Conservation (phyloP, 495 filamentous ascomycete species). For the Astrocystis sublimbata region DNA sequence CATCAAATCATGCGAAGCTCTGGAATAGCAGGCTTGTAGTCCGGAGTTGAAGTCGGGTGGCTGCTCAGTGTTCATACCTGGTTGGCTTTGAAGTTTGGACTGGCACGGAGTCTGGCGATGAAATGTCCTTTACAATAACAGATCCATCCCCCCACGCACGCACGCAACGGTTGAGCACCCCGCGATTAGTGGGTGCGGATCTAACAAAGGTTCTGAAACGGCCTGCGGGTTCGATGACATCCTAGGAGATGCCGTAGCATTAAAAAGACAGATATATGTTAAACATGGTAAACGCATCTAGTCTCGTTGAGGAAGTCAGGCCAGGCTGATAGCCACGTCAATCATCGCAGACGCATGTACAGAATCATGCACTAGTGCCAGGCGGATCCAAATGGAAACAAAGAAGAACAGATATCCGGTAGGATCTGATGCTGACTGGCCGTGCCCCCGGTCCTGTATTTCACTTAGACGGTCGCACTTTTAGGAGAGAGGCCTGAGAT, state of each 20-base stretch:
- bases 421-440: background rate
- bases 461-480: too few relatives aligned
- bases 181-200: background rate
- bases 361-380: background rate
- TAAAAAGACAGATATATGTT: too few relatives aligned
- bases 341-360: background rate
- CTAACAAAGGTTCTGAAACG: background rate
- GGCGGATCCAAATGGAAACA: background rate
- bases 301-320: background rate
- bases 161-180: too few relatives aligned
- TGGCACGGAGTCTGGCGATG: background rate
- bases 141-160: background rate
- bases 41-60: background rate
- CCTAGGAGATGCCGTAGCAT: background rate
- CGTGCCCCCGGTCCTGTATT: background rate
- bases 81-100: too few relatives aligned
- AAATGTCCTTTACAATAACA: background rate
- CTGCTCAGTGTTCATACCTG: too few relatives aligned
- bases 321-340: slow-evolving; percentile 11
- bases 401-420: background rate
- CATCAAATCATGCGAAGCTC: slow-evolving; percentile 25
- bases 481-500: too few relatives aligned
- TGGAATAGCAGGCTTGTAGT: background rate
- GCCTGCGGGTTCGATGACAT: background rate
- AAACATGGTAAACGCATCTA: background rate